Base-by-base conservation (phyloP, 140 eudicot genomes). In the Stevia rebaudiana region DNA sequence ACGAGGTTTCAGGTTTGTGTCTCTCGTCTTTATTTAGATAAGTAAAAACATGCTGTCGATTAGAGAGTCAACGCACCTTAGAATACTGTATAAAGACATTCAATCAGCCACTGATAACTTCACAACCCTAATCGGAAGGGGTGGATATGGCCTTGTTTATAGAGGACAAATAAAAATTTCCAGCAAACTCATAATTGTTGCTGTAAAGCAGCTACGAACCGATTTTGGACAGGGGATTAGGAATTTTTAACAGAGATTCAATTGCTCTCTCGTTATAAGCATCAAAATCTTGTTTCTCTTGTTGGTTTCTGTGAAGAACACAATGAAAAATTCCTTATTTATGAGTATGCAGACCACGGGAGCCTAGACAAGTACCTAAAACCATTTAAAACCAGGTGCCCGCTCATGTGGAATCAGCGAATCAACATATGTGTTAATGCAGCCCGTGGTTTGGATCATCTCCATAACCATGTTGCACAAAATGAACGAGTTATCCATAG, bases 391-490 rank as follows among this genome's bases (percentile, higher is more conserved):
- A 28, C 33, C 33, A 28, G 33, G 33, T 4, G 33, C 4, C 33
- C 3, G 4, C 33, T 28, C 2, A 40, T 37, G 6, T 61, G 67
- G 67, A 61, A 12, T 37, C 53, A 61, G 22, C 21, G 67, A 4
- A 21, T 61, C 37, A 13, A 6, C 3, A 61, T 61, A 61, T 61
- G 67, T 8, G 7, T 61, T 9, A 52, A 61, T 41, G 67, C 23
- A 61, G 67, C 67, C 8, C 67, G 52, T 0, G 67, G 67, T 40
- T 8, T 61, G 67, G 53, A 61, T 40, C 46, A 40, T 61, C 53
- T 61, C 19, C 62, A 55, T 8, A 55, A 55, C 12, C 62, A 55
- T 15, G 23, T 55, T 30, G 62, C 22, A 12, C 21, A 8, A 6
- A 6, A 55, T 28, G 22, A 55, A 11, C 28, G 62, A 30, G 62